Conservation (phyloP, 1,139 yeast species). For the Yamadazyma siamensis region DNA sequence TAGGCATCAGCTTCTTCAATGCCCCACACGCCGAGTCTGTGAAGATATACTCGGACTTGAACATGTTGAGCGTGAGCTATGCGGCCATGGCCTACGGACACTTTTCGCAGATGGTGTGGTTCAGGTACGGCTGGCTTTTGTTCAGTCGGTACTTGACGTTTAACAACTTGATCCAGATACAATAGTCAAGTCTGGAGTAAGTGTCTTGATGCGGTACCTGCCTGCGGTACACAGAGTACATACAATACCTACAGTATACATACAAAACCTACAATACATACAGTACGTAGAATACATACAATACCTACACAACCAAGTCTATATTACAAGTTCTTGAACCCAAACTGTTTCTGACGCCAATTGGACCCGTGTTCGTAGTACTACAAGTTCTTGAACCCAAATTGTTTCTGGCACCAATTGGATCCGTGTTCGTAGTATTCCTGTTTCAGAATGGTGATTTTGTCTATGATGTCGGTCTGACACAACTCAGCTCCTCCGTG, state of each 20-base stretch:
- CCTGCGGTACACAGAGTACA: not conserved
- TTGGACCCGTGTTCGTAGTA: constrained; percentile 84
- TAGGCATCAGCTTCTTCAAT: constrained; percentile 41
- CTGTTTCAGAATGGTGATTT: constrained; percentile 62
- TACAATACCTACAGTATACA: not conserved
- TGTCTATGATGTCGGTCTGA: constrained; percentile 46
- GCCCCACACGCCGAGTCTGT: constrained; percentile 24
- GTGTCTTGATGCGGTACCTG: not conserved
- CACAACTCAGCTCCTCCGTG: constrained; percentile 49
- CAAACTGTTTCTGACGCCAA: constrained; percentile 75
- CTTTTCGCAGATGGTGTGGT: constrained; percentile 92
- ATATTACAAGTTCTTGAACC: constrained; percentile 43
- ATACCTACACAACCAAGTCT: constrained; percentile 1
- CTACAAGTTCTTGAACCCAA: constrained; percentile 54
- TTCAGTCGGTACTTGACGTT: constrained; percentile 71
- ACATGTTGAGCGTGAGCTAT: constrained; percentile 56
- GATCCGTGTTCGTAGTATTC: constrained; percentile 88
- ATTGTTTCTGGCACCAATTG: constrained; percentile 73
- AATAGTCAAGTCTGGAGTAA: not conserved
- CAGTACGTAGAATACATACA: constrained; percentile 1
- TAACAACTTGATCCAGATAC: constrained; percentile 56
- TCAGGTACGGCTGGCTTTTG: constrained; percentile 83
- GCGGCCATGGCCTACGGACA: constrained; percentile 85
- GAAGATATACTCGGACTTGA: constrained; percentile 50
- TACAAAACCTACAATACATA: too few species aligned